These are phyloP conservation scores for Sphaerulina musiva DNA, from an alignment of 2,329 filamentous ascomycete genomes.

Conservation along the genomic window DNA sequence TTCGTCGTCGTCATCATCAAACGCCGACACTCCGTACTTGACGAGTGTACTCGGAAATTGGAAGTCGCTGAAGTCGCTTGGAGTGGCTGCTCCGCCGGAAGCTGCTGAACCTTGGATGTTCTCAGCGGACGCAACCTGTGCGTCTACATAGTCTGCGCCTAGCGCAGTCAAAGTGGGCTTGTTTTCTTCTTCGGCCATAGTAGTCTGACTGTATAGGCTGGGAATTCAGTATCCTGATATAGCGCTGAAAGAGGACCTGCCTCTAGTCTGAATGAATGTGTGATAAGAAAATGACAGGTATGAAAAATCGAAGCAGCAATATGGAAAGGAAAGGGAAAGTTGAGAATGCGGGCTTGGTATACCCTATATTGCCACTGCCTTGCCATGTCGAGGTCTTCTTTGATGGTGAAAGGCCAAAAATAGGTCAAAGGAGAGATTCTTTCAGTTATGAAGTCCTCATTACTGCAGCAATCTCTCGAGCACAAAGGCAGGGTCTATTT, in stretches of 20 bases:
- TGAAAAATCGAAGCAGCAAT: not conserved
- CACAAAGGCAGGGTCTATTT: not conserved
- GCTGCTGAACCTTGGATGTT: not conserved
- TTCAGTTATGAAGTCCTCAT: not conserved
- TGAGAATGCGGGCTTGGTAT: not conserved
- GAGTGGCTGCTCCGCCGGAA: not conserved
- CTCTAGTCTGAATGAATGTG: constrained; percentile 1
- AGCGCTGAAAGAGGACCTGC: constrained; percentile 3
- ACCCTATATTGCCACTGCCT: not conserved
- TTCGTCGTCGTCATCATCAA: not conserved
- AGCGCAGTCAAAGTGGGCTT: not conserved
- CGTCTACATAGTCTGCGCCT: not conserved
- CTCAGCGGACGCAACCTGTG: not conserved
- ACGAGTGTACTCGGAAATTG: not conserved
- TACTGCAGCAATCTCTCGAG: not conserved
- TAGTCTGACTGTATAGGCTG: not conserved
- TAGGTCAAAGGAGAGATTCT: constrained; percentile 6
- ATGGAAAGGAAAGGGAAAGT: not conserved
- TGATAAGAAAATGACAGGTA: not conserved
- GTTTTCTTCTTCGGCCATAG: not conserved
- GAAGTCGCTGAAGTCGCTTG: not conserved
- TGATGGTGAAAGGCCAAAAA: not conserved
- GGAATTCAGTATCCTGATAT: not conserved
- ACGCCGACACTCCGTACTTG: not conserved
- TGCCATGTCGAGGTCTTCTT: not conserved